Evolutionary conservation across 2,329 filamentous ascomycete genomes (phyloP), one percentile per base, ranked within the genome.

Genomic region (Ceratocystis eucalypticola): DNA sequence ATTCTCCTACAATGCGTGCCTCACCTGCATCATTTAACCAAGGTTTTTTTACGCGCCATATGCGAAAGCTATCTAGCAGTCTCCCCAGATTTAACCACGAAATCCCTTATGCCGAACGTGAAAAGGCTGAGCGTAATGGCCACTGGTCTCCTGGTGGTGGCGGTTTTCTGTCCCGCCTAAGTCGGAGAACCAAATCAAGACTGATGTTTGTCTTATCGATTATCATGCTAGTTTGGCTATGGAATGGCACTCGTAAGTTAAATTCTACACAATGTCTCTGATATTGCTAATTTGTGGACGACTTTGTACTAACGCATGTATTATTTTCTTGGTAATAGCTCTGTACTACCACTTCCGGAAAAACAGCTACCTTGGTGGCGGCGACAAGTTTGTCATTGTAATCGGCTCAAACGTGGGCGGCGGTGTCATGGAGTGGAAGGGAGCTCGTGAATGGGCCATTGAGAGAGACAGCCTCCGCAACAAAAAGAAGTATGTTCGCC

Each of bases 361-460:
- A 76, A 82, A 87, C 61, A 78, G 86, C 45, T 82, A 82, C 76
- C 80, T 95, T 2, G 92, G 93, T 63, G 89, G 89, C 62, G 94
- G 94, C 22, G 86, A 87, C 73, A 97, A 96, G 73, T 92, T 88
- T 73, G 94, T 99, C 70, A 88, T 99, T 65, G 91, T 99, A 69
- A 80, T 97, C 22, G 92, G 89, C 28, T 92, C 94, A 66, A 99
- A 99, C 73, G 84, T 96, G 69, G 94, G 94, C 62, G 94, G 94
- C 68, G 94, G 94, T 72, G 94, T 99, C 6, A 97, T 97, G 91
- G 93, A 96, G 73, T 96, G 91, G 93, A 99, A 99, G 76, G 93
- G 93, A 0, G 89, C 93, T 22, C 84, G 92, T 69, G 94, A 99
- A 77, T 99, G 94, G 94, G 94, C 94, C 0, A 96, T 97, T 72